A percentile compares a stretch with the other conserved stretches of the same genome.
Conservation (phyloP, 495 filamentous ascomycete genomes). For the Aspergillus carlsbadensis region DNA sequence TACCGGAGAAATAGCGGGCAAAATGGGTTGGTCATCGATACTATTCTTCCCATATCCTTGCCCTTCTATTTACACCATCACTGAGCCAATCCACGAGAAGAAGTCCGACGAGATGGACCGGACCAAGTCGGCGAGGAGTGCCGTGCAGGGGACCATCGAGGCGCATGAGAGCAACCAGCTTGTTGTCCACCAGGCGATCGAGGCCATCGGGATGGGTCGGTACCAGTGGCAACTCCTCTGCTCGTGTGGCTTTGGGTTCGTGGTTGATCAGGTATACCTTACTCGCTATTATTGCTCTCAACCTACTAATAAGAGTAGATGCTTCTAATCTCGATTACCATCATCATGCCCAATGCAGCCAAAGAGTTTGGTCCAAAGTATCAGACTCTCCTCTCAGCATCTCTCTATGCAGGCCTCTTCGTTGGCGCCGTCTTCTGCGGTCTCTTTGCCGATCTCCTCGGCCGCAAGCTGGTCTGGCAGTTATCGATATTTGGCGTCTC, state of each 20-base stretch:
- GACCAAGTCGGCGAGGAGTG: not conserved
- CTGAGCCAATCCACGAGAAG: too few relatives aligned
- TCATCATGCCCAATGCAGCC: conserved; percentile 8
- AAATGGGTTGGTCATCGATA: too few relatives aligned
- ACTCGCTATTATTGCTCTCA: not conserved
- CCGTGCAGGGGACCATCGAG: not conserved
- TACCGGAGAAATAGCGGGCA: too few relatives aligned
- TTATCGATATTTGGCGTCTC: conserved; percentile 8
- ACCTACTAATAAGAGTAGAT: conserved; percentile 1
- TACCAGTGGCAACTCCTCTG: conserved; percentile 9
- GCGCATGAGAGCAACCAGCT: not conserved
- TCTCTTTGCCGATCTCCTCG: not conserved
- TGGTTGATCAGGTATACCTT: conserved; percentile 11
- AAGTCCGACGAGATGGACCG: too few relatives aligned
- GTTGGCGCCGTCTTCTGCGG: conserved; percentile 7
- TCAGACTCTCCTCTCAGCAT: not conserved
- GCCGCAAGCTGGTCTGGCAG: conserved; percentile 7
- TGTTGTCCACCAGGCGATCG: conserved; percentile 9
- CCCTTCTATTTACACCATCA: too few relatives aligned
- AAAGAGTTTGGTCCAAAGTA: conserved; percentile 4
- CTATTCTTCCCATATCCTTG: too few relatives aligned
- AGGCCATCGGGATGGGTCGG: conserved; percentile 9
- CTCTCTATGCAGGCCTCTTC: not conserved
- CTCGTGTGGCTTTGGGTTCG: conserved; percentile 11
- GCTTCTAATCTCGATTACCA: conserved; percentile 5